Evolutionary conservation across 192 early-diverging fungal genomes (phyloP).

Genomic region (Coemansia sp.): DNA sequence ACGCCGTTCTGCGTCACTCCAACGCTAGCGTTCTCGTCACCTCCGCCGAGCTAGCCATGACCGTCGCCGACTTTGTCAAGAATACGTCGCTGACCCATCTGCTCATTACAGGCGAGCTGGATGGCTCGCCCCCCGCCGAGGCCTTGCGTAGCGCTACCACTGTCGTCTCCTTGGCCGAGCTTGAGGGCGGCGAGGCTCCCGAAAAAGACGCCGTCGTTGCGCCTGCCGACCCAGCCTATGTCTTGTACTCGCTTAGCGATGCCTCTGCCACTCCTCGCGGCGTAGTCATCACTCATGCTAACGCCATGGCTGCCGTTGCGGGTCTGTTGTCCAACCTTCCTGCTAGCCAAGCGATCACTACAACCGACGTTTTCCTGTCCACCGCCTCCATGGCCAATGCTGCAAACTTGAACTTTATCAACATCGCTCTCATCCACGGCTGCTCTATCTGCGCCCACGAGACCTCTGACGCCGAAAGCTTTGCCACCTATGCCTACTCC

Average conservation of each 20-base stretch:
- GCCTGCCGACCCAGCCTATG: slow-evolving; percentile 35
- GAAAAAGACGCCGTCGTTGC: slow-evolving; percentile 31
- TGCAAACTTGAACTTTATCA: slow-evolving; percentile 40
- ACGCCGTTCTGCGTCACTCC: slow-evolving; percentile 25
- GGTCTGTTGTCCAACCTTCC: slow-evolving; percentile 33
- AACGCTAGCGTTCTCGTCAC: slow-evolving; percentile 31
- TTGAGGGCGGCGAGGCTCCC: slow-evolving; percentile 16
- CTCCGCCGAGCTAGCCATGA: slow-evolving; percentile 18
- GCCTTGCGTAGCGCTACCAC: slow-evolving; percentile 12
- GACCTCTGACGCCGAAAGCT: slow-evolving; percentile 43
- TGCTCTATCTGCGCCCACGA: slow-evolving; percentile 43
- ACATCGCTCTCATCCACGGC: slow-evolving; percentile 28
- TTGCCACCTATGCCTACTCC: slow-evolving; percentile 33
- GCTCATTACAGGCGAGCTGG: slow-evolving; percentile 23
- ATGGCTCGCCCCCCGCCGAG: slow-evolving; percentile 22
- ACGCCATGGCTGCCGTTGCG: slow-evolving; percentile 39
- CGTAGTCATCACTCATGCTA: slow-evolving; percentile 45
- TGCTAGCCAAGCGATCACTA: slow-evolving; percentile 22
- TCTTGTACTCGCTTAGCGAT: slow-evolving; percentile 22
- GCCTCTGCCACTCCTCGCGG: slow-evolving; percentile 14
- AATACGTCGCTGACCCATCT: slow-evolving; percentile 12
- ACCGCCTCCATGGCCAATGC: slow-evolving; percentile 30
- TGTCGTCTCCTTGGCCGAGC: slow-evolving; percentile 22
- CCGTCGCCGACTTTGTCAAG: slow-evolving; percentile 10
- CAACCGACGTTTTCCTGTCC: slow-evolving; percentile 42